phyloP scores from a whole-genome alignment of 805 yeast genomes.

The Torulaspora delbrueckii region DNA sequence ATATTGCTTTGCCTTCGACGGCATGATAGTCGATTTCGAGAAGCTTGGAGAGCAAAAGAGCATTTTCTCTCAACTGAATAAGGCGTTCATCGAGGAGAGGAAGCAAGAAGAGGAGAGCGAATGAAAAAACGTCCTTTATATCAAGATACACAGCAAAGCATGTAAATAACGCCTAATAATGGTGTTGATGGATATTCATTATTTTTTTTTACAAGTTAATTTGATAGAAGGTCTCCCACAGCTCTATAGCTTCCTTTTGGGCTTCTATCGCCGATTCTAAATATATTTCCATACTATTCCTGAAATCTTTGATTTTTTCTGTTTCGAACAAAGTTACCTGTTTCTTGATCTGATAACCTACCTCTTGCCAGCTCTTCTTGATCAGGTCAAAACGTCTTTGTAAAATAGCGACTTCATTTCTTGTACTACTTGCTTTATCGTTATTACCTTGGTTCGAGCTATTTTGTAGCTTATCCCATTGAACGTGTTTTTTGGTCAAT shows the following conservation, averaged over 20 bases:
- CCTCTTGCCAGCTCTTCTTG: constrained; percentile 55
- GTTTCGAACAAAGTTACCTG: constrained; percentile 67
- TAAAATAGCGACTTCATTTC: constrained; percentile 53
- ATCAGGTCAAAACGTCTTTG: constrained; percentile 51
- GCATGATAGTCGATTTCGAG: constrained; percentile 48
- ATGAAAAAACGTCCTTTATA: constrained; percentile 11
- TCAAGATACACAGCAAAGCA: constrained; percentile 1
- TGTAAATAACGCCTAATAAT: constrained; percentile 1
- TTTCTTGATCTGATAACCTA: constrained; percentile 58
- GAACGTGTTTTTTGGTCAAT: constrained; percentile 41
- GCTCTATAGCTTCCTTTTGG: constrained; percentile 84
- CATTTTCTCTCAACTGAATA: constrained; percentile 28
- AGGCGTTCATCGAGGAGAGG: constrained; percentile 33
- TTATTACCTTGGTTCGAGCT: constrained; percentile 47
- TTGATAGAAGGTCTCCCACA: constrained; percentile 87
- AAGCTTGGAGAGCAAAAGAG: constrained; percentile 40
- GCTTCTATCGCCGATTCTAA: constrained; percentile 87
- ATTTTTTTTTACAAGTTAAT: constrained; percentile 28
- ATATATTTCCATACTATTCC: constrained; percentile 84
- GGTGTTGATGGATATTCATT: background rate
- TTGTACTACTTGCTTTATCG: constrained; percentile 56
- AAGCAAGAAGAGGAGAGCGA: constrained; percentile 27
- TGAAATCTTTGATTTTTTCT: constrained; percentile 75
- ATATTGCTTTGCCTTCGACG: constrained; percentile 58
- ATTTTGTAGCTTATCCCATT: constrained; percentile 43